A percentile compares a stretch with the other conserved stretches of the same genome.
These are phyloP conservation scores for Candida boleticola DNA, from an alignment of 805 yeast genomes.

Conservation along the genomic window DNA sequence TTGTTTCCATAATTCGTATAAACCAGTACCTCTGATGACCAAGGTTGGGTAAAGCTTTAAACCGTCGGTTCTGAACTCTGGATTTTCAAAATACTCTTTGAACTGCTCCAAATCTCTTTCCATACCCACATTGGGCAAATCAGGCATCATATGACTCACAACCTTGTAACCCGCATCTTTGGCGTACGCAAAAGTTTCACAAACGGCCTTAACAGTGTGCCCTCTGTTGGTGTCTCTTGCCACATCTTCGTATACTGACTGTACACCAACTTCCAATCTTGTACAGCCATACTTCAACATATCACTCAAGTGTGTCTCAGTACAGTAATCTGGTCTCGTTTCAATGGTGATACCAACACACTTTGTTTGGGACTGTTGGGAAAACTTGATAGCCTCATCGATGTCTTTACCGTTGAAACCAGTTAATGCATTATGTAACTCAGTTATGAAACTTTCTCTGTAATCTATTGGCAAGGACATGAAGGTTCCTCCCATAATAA, in stretches of 20 bases:
- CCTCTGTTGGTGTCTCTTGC: constrained; percentile 98
- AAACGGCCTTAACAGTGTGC: constrained; percentile 93
- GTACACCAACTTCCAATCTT: constrained; percentile 94
- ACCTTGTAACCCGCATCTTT: constrained; percentile 98
- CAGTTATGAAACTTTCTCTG: constrained; percentile 84
- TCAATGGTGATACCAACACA: constrained; percentile 99
- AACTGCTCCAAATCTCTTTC: constrained; percentile 96
- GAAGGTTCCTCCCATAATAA: constrained; percentile 98
- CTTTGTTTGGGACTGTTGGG: constrained; percentile 92
- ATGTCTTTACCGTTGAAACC: constrained; percentile 86
- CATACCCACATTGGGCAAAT: constrained; percentile 97
- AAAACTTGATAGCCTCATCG: constrained; percentile 86
- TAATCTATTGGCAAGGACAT: constrained; percentile 91
- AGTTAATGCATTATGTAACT: constrained; percentile 90
- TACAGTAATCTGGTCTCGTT: constrained; percentile 97
- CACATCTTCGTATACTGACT: constrained; percentile 95
- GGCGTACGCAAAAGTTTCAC: constrained; percentile 94
- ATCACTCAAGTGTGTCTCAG: constrained; percentile 91
- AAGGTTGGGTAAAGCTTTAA: constrained; percentile 92
- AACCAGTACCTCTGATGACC: constrained; percentile 95
- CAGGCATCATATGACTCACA: constrained; percentile 99
- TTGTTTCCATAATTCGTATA: constrained; percentile 95
- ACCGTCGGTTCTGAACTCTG: constrained; percentile 96
- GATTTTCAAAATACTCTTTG: constrained; percentile 94
- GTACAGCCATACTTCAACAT: constrained; percentile 97